A percentile compares a stretch with the other conserved stretches of the same genome.
Evolutionary conservation across 148 eudicot genomes (phyloP).

Genomic region (Linanthus parryae): DNA sequence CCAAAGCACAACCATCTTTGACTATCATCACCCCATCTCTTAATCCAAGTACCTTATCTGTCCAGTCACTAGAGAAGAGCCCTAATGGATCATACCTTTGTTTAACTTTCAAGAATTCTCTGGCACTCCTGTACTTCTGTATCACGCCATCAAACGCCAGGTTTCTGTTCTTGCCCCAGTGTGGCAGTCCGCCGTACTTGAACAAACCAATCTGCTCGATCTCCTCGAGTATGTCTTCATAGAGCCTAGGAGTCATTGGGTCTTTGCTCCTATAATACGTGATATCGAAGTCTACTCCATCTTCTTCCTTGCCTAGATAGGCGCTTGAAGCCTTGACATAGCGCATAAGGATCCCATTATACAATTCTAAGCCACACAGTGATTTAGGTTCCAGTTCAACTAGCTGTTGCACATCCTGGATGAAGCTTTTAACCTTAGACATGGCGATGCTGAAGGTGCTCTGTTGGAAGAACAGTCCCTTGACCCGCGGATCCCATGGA

Average conservation of each 20-base stretch:
- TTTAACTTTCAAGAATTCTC: constrained; percentile 48
- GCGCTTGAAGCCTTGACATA: constrained; percentile 73
- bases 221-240: constrained; percentile 48
- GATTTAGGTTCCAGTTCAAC: constrained; percentile 42
- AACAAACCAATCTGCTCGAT: constrained; percentile 73
- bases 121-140: constrained; percentile 37
- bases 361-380: constrained; percentile 50
- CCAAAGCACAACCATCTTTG: constrained; percentile 68
- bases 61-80: constrained; percentile 76
- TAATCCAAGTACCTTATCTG: constrained; percentile 59
- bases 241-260: constrained; percentile 49
- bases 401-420: constrained; percentile 58
- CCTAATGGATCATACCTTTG: constrained; percentile 61
- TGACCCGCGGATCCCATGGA: constrained; percentile 53
- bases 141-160: constrained; percentile 50
- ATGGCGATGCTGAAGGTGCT: constrained; percentile 45
- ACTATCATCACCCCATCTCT: constrained; percentile 24
- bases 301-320: constrained; percentile 69
- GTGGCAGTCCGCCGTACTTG: constrained; percentile 73
- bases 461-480: constrained; percentile 19
- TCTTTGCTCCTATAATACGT: constrained; percentile 69
- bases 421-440: constrained; percentile 51
- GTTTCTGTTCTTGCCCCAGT: constrained; percentile 92
- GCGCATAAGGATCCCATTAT: constrained; percentile 73
- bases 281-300: constrained; percentile 72